phyloP scores from a whole-genome alignment of 139 green algal species.

The Tetraselmis striata region DNA sequence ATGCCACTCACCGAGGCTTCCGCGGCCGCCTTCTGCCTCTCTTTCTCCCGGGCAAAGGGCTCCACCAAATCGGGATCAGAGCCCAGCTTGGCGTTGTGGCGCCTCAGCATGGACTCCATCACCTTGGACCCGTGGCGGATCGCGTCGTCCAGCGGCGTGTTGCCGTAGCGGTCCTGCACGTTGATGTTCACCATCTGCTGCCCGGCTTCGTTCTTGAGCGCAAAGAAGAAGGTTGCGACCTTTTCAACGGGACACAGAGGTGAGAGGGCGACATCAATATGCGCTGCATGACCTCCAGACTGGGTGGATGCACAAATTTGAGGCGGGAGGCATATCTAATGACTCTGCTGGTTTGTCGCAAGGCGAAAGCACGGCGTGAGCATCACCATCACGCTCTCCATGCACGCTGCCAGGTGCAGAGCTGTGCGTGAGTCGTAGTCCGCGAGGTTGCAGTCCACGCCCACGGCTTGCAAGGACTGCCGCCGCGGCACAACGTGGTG shows the following conservation, averaged over 20 bases:
- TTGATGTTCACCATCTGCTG: constrained; percentile 12
- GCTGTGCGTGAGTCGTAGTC: neutral
- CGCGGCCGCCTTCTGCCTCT: neutral
- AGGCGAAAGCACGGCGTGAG: no score
- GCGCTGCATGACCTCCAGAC: no score
- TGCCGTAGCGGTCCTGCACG: constrained; percentile 17
- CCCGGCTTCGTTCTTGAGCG: neutral
- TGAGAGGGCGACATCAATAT: no score
- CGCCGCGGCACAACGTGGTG: no score
- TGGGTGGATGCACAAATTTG: no score
- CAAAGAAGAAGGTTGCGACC: neutral
- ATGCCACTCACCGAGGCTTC: neutral
- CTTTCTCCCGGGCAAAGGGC: neutral
- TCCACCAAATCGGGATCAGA: neutral
- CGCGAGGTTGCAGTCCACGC: neutral
- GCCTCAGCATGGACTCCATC: neutral
- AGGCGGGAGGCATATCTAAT: no score
- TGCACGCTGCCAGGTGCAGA: neutral
- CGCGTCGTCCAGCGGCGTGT: constrained; percentile 28
- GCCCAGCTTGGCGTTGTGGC: neutral
- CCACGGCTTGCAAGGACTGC: neutral
- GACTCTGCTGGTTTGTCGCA: no score
- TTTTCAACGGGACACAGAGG: no score
- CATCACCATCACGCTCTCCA: neutral
- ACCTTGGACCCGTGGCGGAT: constrained; percentile 22